Base-by-base conservation (phyloP, 345 rosid genomes). In the Hibiscus trionum region DNA sequence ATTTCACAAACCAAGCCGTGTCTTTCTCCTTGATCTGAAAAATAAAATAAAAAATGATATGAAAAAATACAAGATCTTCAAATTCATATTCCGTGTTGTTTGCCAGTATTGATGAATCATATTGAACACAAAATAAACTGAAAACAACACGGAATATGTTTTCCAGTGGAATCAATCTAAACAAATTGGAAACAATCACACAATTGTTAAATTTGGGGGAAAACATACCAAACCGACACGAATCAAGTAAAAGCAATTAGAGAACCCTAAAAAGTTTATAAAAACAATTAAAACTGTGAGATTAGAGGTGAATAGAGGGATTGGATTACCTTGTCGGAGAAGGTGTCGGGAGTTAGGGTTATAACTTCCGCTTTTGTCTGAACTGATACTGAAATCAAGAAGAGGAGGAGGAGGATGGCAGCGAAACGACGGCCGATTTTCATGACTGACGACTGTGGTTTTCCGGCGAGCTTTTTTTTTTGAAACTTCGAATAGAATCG, bases 1-100 rank as follows among this genome's bases (percentile, higher is more conserved):
- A 95, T 64, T 95, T 92, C 64, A 95, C 96, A 73, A 95, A 92
- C 99, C 97, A 95, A 0, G 86, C 88, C 11, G 97, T 95, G 78
- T 92, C 97, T 81, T 88, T 95, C 85, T 95, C 99, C 87, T 95
- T 95, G 75, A 92, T 85, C 98, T 94, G 67, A 44, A 44, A 29
- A 61, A 9, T 3, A 7, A 9, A 26, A 27, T 1, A 19, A 55
- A 65, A 56, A 66, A 44, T 4, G 12, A 37, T 7, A 64, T 11
- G 29, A 29, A 39, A 42, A 42, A 42, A 9, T 42, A 42, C 11
- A 42, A 42, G 47, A 42, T 42, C 2, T n/a, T 2, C 67, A 2
- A 3, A 63, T 37, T 63, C 67, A 37, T 17, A n/a, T 37, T 35
- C 49, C 27, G 0, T 9, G 7, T 19, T 19, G 60, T 55, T 52